Evolutionary conservation across 2,329 filamentous ascomycete species (phyloP), one percentile per base, ranked within the genome.

Genomic region (Ophiocordyceps camponoti-saundersi): DNA sequence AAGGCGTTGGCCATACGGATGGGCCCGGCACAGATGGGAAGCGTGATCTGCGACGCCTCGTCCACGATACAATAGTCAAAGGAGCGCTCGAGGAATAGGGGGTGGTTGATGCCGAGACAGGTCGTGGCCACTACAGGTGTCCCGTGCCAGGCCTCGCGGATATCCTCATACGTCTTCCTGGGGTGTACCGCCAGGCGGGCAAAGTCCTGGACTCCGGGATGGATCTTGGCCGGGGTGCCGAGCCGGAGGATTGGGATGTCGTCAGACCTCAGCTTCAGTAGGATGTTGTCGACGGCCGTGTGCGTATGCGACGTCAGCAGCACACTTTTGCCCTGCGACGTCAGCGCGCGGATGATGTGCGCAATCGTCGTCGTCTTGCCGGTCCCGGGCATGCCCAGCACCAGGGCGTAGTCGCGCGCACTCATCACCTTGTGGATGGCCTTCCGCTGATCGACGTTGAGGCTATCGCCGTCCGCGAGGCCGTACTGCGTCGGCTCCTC

Each of bases 1-100:
- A 98, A 98, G 0, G 84, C 94, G 45, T 78, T 79, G 6, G 92
- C 88, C 77, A 95, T 85, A 12, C 92, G 80, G 54, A 98, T 93
- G 0, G 92, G 92, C 0, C 92, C 92, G 0, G 96, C 70, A 53
- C 92, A 96, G 20, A 95, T 90, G 0, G 92, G 92, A 20, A 98
- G 69, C 0, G 92, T 98, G 59, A 98, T 96, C 57, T 98, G 92
- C 2, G 89, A 95, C 1, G 92, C 92, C 64, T 98, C 92, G 53
- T 98, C 92, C 4, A 98, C 90, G 51, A 98, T 96, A 59, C 92
- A 98, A 59, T 95, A 96, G 64, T 98, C 92, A 55, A 98, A 98
- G 1, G 82, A 79, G 5, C 92, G 82, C 57, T 90, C 84, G 48
- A 77, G 82, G 65, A 98, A 96, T 10, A 98, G 68, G 2, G 81